Evolutionary conservation across 1,139 yeast species (phyloP).

Genomic region (Kodamaea derodonti): DNA sequence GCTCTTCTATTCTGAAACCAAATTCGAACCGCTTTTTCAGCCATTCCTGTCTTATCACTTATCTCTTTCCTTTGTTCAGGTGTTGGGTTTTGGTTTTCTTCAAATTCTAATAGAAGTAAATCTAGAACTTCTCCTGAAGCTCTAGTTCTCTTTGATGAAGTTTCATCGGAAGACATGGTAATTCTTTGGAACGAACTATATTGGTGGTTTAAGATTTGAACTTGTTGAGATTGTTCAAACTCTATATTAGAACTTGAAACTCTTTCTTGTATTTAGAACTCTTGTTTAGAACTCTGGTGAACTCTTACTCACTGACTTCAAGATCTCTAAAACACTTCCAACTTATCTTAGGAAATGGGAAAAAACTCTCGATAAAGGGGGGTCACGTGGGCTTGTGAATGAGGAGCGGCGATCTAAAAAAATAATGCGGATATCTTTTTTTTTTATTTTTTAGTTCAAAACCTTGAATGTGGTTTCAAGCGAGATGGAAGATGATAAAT

Average conservation of each 20-base stretch:
- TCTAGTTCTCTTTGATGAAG: conserved; percentile 45
- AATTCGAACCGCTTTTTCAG: conserved; percentile 86
- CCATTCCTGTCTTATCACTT: conserved; percentile 75
- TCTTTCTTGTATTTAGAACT: no score
- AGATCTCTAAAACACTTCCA: no score
- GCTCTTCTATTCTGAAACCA: conserved; percentile 96
- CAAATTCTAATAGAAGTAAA: conserved; percentile 66
- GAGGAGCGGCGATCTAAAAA: background rate
- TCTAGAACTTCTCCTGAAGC: conserved; percentile 86
- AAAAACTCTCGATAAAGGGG: background rate
- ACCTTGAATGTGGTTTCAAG: no score
- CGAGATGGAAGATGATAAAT: no score
- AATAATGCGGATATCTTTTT: background rate
- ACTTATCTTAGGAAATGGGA: no score
- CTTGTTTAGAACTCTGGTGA: no score
- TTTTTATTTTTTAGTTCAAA: background rate
- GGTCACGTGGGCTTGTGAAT: background rate
- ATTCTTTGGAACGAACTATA: no score
- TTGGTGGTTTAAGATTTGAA: no score
- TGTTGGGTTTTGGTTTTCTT: conserved; percentile 66
- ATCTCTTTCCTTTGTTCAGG: conserved; percentile 67
- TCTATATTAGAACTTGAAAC: no score
- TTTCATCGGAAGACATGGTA: conserved; percentile 15
- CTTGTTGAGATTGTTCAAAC: no score
- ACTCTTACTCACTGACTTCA: no score